Evolutionary conservation across 345 rosid species (phyloP).

Genomic region (Citrus sinensis): DNA sequence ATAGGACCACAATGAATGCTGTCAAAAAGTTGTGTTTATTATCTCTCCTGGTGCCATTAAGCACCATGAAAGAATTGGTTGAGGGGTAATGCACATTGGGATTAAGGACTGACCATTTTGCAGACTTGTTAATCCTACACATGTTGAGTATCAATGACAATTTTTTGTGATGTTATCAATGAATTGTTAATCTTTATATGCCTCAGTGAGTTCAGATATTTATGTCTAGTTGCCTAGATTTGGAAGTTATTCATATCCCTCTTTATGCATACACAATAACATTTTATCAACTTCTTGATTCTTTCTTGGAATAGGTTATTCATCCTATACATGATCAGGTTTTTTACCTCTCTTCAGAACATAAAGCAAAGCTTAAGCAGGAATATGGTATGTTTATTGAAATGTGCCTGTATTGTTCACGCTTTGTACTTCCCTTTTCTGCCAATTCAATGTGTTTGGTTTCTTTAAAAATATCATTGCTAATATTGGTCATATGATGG

Average conservation of each 20-base stretch:
- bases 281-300: background rate
- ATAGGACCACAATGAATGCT: background rate
- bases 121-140: background rate
- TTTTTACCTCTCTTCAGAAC: constrained; percentile 56
- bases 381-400: constrained; percentile 51
- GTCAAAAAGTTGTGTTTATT: background rate
- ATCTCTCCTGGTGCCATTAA: background rate
- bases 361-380: constrained; percentile 64
- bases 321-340: constrained; percentile 75
- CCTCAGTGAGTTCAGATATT: background rate
- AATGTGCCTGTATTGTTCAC: background rate
- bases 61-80: background rate
- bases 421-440: background rate
- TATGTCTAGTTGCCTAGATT: background rate
- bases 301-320: constrained; percentile 39
- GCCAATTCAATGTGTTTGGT: background rate
- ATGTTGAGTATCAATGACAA: background rate
- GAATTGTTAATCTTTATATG: background rate
- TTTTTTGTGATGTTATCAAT: too few species aligned
- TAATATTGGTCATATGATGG: background rate
- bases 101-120: background rate
- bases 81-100: background rate
- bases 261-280: background rate
- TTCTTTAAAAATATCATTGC: background rate
- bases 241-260: background rate